Percentiles rank a stretch among this genome's conserved stretches.
Evolutionary conservation across 2,329 filamentous ascomycete species (phyloP).

Genomic region (Truncatella angustata): DNA sequence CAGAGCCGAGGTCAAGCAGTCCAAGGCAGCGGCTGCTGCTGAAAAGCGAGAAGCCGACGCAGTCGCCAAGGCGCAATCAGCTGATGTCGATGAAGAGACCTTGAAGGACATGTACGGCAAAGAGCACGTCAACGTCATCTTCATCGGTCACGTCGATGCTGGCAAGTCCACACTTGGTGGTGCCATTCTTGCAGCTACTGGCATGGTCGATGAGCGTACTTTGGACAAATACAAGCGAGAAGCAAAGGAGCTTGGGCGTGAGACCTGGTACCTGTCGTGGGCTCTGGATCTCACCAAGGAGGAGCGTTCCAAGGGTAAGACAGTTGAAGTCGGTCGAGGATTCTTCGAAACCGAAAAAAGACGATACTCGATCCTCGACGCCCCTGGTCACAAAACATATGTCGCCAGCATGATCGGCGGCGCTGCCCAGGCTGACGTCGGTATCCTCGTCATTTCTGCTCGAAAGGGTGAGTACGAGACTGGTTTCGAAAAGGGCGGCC

Average conservation of each 20-base stretch:
- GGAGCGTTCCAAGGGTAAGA: slow-evolving; percentile 94
- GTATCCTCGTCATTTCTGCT: slow-evolving; percentile 92
- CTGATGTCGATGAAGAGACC: slow-evolving; percentile 69
- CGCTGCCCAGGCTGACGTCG: slow-evolving; percentile 88
- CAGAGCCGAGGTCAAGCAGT: too few species aligned
- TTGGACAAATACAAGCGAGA: slow-evolving; percentile 98
- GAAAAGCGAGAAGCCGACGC: slow-evolving; percentile 69
- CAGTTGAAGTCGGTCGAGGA: slow-evolving; percentile 91
- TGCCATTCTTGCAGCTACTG: slow-evolving; percentile 86
- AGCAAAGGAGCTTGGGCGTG: slow-evolving; percentile 91
- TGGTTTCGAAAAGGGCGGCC: slow-evolving; percentile 91
- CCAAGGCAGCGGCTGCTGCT: slow-evolving; percentile 36
- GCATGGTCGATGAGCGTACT: slow-evolving; percentile 99
- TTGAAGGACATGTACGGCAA: slow-evolving; percentile 96
- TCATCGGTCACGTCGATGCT: slow-evolving; percentile 97
- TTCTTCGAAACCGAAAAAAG: slow-evolving; percentile 98
- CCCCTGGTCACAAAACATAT: slow-evolving; percentile 96
- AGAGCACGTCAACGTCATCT: slow-evolving; percentile 90
- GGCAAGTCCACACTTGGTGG: slow-evolving; percentile 96
- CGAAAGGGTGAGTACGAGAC: slow-evolving; percentile 99
- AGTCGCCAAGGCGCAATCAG: slow-evolving; percentile 78
- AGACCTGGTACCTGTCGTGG: slow-evolving; percentile 99
- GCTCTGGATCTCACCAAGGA: slow-evolving; percentile 96
- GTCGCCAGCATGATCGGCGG: slow-evolving; percentile 98
- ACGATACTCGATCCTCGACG: slow-evolving; percentile 93